Base-by-base conservation (phyloP, 1,139 yeast species). In the Meyerozyma carpophila region DNA sequence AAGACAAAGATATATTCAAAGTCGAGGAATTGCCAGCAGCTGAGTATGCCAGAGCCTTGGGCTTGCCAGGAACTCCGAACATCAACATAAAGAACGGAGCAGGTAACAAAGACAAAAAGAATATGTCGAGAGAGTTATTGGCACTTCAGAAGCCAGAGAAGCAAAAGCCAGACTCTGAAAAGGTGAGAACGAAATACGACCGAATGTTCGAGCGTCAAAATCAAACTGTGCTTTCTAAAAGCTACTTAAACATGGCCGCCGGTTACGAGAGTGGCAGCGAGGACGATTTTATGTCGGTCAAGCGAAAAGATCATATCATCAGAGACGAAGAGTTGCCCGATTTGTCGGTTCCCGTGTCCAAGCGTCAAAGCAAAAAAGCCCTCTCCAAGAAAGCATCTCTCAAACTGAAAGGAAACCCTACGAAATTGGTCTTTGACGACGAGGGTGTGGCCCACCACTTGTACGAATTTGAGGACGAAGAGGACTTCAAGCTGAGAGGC, bases 51-150 rank as follows among this genome's bases (percentile, higher is more conserved):
- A 79, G 80, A 45, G 86, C 96, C 10, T 65, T 91, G 42, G 99
- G 99, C 7, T 75, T 93, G 43, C 96, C 98, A 0, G 96, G 98
- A 45, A 96, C 96, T 1, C 99, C 99, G 37, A 84, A 86, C 55
- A 84, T 93, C 53, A 90, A 89, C 62, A 77, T 91, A 46, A 65
- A 73, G 54, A 79, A 80, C 24, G 77, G 78, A 45, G 81, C 78
- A 42, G 63, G 61, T 52, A 65, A 53, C 31, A 89, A 86, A 62
- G 94, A 84, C 50, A 69, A 79, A 67, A 93, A 93, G 66, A 93
- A 93, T 60, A 81, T 84, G 28, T 83, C 95, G 1, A 78, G 96
- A 57, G 79, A 80, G 53, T 66, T 93, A 49, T 57, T 77, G 42
- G 72, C 74, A 2, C 66, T 87, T 47, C 65, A 80, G 3, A 77